Percentiles rank a stretch among this genome's conserved stretches.
phyloP scores from a whole-genome alignment of 2,329 filamentous ascomycete species.

The Xylaria sp. region DNA sequence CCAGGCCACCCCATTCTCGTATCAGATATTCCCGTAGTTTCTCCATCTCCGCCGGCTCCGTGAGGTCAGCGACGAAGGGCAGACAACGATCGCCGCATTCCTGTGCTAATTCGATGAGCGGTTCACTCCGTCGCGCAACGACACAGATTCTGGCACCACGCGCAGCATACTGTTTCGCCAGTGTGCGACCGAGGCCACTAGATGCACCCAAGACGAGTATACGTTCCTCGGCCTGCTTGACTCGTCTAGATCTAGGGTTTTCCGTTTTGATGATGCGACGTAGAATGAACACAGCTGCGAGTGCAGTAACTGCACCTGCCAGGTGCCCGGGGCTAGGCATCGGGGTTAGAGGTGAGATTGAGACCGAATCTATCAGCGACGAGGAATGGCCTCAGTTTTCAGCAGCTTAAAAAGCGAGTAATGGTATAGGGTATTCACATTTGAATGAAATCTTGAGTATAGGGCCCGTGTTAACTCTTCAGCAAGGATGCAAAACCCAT shows the following conservation, averaged over 20 bases:
- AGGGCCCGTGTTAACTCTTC: too few species aligned
- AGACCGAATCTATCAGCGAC: background rate
- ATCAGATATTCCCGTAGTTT: constrained; percentile 34
- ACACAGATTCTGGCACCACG: constrained; percentile 40
- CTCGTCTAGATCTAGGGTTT: constrained; percentile 8
- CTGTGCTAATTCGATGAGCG: constrained; percentile 32
- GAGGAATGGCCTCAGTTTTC: background rate
- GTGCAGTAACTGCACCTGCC: constrained; percentile 16
- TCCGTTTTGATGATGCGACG: constrained; percentile 11
- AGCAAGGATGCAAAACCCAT: background rate
- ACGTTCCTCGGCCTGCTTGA: constrained; percentile 35
- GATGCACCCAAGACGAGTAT: constrained; percentile 44
- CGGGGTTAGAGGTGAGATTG: background rate
- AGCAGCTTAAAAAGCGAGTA: too few species aligned
- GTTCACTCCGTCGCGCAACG: constrained; percentile 39
- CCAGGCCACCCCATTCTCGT: constrained; percentile 39
- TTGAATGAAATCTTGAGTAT: too few species aligned
- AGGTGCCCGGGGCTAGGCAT: constrained; percentile 12
- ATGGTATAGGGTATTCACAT: too few species aligned
- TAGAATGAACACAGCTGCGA: constrained; percentile 24
- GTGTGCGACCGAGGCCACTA: constrained; percentile 41
- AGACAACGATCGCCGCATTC: constrained; percentile 40
- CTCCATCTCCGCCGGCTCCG: constrained; percentile 37
- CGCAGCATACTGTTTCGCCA: constrained; percentile 39
- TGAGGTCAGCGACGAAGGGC: constrained; percentile 39